Evolutionary conservation across 2,329 filamentous ascomycete species (phyloP).

Genomic region (Penicillium sp.): DNA sequence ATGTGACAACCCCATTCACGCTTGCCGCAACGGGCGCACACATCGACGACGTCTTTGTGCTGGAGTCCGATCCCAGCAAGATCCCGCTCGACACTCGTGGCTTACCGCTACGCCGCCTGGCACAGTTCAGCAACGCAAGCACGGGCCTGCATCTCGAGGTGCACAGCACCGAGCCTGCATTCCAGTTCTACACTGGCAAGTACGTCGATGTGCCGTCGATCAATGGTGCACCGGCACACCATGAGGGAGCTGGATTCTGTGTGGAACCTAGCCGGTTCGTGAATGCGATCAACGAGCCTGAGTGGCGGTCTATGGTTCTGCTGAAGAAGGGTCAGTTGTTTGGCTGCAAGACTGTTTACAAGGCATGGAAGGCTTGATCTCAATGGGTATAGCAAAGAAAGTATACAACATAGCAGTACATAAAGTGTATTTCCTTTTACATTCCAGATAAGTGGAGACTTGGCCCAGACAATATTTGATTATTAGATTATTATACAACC

Average conservation of each 20-base stretch:
- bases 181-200: conserved; percentile 94
- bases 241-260: conserved; percentile 75
- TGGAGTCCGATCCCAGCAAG: conserved; percentile 61
- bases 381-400: background rate
- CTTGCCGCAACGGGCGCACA: conserved; percentile 70
- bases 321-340: conserved; percentile 83
- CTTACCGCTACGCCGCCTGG: conserved; percentile 64
- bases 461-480: background rate
- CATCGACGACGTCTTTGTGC: conserved; percentile 88
- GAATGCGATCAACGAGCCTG: conserved; percentile 78
- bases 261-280: conserved; percentile 90
- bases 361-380: conserved; percentile 66
- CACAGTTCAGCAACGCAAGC: conserved; percentile 70
- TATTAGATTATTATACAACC: background rate
- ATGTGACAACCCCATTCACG: conserved; percentile 66
- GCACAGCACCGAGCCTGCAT: conserved; percentile 87
- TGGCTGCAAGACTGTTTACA: conserved; percentile 78
- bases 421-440: background rate
- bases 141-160: conserved; percentile 82
- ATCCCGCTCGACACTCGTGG: conserved; percentile 67
- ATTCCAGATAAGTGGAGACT: background rate
- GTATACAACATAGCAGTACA: background rate
- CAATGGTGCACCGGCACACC: conserved; percentile 61
- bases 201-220: conserved; percentile 73
- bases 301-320: conserved; percentile 75